Conservation (phyloP, 345 rosid species). For the Iberis pinnata region DNA sequence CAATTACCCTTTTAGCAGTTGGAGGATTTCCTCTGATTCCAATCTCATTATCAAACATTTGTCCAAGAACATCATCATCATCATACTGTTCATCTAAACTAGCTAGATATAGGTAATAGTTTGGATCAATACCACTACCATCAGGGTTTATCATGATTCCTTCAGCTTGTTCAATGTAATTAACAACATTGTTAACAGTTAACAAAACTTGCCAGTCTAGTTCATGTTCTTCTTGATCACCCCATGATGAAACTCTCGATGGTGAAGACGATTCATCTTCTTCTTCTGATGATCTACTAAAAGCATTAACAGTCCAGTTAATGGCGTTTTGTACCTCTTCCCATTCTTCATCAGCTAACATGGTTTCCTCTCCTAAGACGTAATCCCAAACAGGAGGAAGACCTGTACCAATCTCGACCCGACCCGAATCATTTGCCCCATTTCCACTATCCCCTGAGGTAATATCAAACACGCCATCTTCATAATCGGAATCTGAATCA, state of each 20-base stretch:
- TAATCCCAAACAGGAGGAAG: slow-evolving; percentile 26
- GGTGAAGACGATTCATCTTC: slow-evolving; percentile 29
- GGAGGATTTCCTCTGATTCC: slow-evolving; percentile 40
- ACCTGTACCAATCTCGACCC: slow-evolving; percentile 26
- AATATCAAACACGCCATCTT: slow-evolving; percentile 31
- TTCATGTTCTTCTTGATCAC: slow-evolving; percentile 22
- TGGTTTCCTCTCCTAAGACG: slow-evolving; percentile 24
- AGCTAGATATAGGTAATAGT: slow-evolving; percentile 27
- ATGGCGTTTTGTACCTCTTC: slow-evolving; percentile 35
- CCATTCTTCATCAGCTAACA: slow-evolving; percentile 34
- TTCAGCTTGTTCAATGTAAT: slow-evolving; percentile 30
- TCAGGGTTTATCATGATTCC: slow-evolving; percentile 23
- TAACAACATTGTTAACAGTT: slow-evolving; percentile 34
- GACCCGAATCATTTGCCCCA: slow-evolving; percentile 13
- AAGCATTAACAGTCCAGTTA: slow-evolving; percentile 22
- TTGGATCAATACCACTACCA: slow-evolving; percentile 23
- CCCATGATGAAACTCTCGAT: slow-evolving; percentile 17
- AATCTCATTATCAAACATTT: slow-evolving; percentile 31
- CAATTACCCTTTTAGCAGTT: slow-evolving; percentile 33
- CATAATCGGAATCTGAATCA: slow-evolving; percentile 46
- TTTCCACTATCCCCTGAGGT: slow-evolving; percentile 14
- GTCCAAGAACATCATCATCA: slow-evolving; percentile 27
- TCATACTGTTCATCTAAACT: slow-evolving; percentile 21
- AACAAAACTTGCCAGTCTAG: slow-evolving; percentile 46
- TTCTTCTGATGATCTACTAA: slow-evolving; percentile 19